Evolutionary conservation across 2,329 filamentous ascomycete species (phyloP), one percentile per base, ranked within the genome.

Genomic region (Calonectria honghensis): DNA sequence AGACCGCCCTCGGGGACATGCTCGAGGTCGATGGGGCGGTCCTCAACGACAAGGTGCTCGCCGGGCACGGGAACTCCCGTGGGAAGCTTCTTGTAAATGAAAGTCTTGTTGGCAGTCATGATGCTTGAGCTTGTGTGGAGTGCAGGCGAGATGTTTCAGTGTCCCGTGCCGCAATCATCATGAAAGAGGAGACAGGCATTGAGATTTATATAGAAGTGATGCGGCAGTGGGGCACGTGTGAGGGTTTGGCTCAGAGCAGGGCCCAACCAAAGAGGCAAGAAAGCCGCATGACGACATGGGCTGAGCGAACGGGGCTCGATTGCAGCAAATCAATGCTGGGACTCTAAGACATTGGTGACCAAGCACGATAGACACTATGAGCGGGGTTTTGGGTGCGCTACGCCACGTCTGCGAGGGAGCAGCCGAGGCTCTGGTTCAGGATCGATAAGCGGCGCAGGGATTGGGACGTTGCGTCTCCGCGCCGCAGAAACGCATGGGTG

Each of bases 61-160:
- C 94, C 95, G 2, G 92, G 84, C 41, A 94, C 90, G 27, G 95
- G 95, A 82, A 90, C 88, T 72, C 91, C 94, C 65, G 86, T 83
- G 61, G 95, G 95, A 75, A 93, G 79, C 79, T 91, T 87, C 82
- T 93, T 95, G 90, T 93, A 96, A 84, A 96, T 88, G 80, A 97
- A 86, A 50, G 89, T 91, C 87, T 95, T 96, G 91, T 96, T 97
- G 64, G 84, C 80, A 18, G 83, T 81, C 86, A 87, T 87, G 37
- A 37, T 74, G 68, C 41, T 37, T 37, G 18, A 41, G 16, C 35
- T 39, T 14, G 13, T 63, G 48, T 31, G 35, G 27, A 31, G 41
- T 45, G 18, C 48, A 48, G 9, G 41, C 37, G 10, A n/a, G 32
- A 24, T 35, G 27, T 65, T n/a, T 52, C n/a, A n/a, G 45, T 48